Base-by-base conservation (phyloP, 192 early-diverging fungal species). In the Obelidium mucronatum region DNA sequence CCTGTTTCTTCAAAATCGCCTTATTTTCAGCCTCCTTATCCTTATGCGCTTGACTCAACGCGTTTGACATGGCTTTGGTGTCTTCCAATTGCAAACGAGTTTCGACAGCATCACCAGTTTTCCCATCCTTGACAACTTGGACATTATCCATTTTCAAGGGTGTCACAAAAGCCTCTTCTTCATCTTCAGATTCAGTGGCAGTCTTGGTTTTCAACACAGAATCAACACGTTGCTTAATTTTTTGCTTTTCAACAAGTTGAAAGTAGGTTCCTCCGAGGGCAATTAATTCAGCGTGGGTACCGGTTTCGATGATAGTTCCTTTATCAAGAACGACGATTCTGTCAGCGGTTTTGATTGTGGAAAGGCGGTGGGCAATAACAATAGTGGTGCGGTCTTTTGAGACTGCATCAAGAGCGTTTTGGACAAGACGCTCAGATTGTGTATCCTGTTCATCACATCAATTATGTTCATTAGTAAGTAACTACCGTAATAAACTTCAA, bases 321-420 rank as follows among this genome's bases (percentile, higher is more conserved):
- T 62, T 90, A 66, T 78, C 90, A 73, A 85, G 75, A 31, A 72
- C 85, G 78, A 22, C 90, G 75, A 98, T 98, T 36, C 88, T 74
- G 79, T 96, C 91, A 28, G 94, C 91, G 53, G 94, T 90, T 39
- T 88, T 84, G 71, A 98, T 92, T 24, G 96, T 98, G 40, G 94
- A 95, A 17, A 98, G 81, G 39, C 96, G 92, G 78, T 96, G 92
- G 4, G 96, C 96, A 81, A 98, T 93, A 1, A 93, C 91, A 79
- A 98, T 91, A n/a, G 95, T 96, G 13, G 95, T 97, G 44, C 96
- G 87, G 31, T 78, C 59, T 39, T 81, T 55, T 34, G 82, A 61
- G 0, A 82, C 87, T 30, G 42, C 66, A 40, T 88, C 87, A 1
- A 88, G 71, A 15, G 87, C 87, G 26, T 24, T 36, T 67, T 88